A percentile compares a stretch with the other conserved stretches of the same genome.
Evolutionary conservation across 2,329 filamentous ascomycete species (phyloP).

Genomic region (Neofusicoccum sp.): DNA sequence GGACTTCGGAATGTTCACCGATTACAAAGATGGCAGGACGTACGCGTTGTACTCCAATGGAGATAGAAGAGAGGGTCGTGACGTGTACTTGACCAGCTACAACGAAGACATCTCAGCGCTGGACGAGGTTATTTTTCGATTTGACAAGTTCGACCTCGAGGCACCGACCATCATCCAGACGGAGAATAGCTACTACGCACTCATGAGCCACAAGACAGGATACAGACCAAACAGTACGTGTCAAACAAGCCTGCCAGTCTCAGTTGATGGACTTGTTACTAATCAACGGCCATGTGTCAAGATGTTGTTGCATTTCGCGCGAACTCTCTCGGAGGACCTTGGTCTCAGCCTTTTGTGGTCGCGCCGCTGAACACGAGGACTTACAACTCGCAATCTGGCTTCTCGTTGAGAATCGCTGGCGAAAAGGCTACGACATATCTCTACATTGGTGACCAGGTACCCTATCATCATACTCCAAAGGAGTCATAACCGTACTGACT

Average conservation of each 20-base stretch:
- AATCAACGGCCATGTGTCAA: too few relatives aligned
- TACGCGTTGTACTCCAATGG: slow-evolving; percentile 62
- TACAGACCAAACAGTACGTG: slow-evolving; percentile 56
- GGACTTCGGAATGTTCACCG: slow-evolving; percentile 61
- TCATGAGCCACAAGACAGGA: slow-evolving; percentile 64
- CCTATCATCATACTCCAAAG: too few relatives aligned
- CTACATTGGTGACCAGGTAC: slow-evolving; percentile 50
- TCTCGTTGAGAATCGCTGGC: slow-evolving; percentile 49
- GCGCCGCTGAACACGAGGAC: slow-evolving; percentile 52
- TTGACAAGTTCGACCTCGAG: slow-evolving; percentile 60
- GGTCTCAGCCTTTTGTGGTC: slow-evolving; percentile 56
- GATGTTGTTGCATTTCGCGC: slow-evolving; percentile 58
- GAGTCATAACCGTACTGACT: too few relatives aligned
- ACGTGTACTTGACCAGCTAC: slow-evolving; percentile 57
- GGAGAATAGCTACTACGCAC: slow-evolving; percentile 57
- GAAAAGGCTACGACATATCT: slow-evolving; percentile 51
- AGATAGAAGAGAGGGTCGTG: slow-evolving; percentile 54
- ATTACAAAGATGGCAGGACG: slow-evolving; percentile 56
- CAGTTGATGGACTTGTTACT: not conserved
- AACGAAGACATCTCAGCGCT: slow-evolving; percentile 54
- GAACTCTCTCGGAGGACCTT: slow-evolving; percentile 50
- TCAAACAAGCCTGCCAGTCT: not conserved
- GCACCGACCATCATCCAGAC: slow-evolving; percentile 61
- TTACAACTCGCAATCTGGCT: slow-evolving; percentile 55
- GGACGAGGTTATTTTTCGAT: slow-evolving; percentile 54